Evolutionary conservation across 2,329 filamentous ascomycete genomes (phyloP).

Genomic region (Xylaria sp.): DNA sequence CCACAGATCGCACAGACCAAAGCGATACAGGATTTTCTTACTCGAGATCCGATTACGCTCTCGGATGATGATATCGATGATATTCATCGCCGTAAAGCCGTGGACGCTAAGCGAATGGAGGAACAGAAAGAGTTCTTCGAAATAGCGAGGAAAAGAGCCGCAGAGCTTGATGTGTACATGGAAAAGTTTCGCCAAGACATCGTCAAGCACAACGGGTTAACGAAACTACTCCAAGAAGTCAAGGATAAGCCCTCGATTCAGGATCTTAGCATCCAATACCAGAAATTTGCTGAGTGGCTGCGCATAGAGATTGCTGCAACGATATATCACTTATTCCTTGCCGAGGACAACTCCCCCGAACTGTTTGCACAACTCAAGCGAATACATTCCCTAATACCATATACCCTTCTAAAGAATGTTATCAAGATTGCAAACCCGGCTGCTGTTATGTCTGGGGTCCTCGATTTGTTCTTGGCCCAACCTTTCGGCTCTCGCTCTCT

Average conservation of each 20-base stretch:
- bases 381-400: conserved; percentile 94
- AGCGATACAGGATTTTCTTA: conserved; percentile 85
- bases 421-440: conserved; percentile 96
- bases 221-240: conserved; percentile 91
- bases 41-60: conserved; percentile 70
- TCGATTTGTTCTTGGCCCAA: conserved; percentile 95
- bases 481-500: conserved; percentile 90
- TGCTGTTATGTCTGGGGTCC: conserved; percentile 92
- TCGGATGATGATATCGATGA: conserved; percentile 85
- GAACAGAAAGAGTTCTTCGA: conserved; percentile 96
- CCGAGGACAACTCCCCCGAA: conserved; percentile 97
- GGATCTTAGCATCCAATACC: conserved; percentile 91
- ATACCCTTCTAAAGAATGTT: conserved; percentile 92
- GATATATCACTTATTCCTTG: conserved; percentile 94
- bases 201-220: conserved; percentile 79
- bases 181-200: conserved; percentile 79
- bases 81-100: conserved; percentile 76
- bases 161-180: conserved; percentile 97
- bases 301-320: conserved; percentile 97
- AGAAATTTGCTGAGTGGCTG: conserved; percentile 98
- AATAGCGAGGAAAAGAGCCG: conserved; percentile 86
- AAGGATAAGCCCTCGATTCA: conserved; percentile 85
- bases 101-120: conserved; percentile 87
- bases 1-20: conserved; percentile 81
- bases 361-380: conserved; percentile 91